A percentile compares a stretch with the other conserved stretches of the same genome.
Evolutionary conservation across 2,329 filamentous ascomycete genomes (phyloP).

Genomic region (Clarireedia paspali): DNA sequence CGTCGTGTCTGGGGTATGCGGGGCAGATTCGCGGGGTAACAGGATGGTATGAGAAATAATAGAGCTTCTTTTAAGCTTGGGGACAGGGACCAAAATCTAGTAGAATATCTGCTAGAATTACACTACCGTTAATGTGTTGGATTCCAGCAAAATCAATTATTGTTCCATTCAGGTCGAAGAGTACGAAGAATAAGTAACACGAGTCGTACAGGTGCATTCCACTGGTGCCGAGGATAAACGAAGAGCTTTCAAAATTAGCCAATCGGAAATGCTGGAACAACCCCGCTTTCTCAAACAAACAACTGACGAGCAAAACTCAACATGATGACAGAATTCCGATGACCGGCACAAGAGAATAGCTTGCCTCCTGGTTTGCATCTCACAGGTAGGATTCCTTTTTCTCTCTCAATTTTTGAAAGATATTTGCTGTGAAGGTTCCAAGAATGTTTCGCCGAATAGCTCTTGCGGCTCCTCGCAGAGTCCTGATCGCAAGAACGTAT

Average conservation of each 20-base stretch:
- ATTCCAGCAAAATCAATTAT: neutral
- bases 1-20: constrained; percentile 3
- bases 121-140: too few species aligned
- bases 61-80: neutral
- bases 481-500: constrained; percentile 17
- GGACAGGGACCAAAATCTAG: neutral
- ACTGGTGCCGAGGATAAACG: constrained; percentile 7
- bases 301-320: neutral
- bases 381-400: neutral
- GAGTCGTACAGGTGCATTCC: neutral
- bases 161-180: neutral
- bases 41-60: neutral
- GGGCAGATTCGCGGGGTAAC: constrained; percentile 5
- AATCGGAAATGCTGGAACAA: neutral
- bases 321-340: neutral
- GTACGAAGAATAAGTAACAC: neutral
- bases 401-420: neutral
- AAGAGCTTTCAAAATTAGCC: neutral
- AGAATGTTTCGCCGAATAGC: constrained; percentile 28
- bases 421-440: neutral
- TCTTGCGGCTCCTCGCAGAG: constrained; percentile 20
- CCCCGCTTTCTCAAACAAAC: neutral
- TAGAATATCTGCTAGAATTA: neutral
- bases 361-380: neutral
- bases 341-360: neutral